phyloP scores from a whole-genome alignment of 257 asterid genomes.

The Solanum chilense region DNA sequence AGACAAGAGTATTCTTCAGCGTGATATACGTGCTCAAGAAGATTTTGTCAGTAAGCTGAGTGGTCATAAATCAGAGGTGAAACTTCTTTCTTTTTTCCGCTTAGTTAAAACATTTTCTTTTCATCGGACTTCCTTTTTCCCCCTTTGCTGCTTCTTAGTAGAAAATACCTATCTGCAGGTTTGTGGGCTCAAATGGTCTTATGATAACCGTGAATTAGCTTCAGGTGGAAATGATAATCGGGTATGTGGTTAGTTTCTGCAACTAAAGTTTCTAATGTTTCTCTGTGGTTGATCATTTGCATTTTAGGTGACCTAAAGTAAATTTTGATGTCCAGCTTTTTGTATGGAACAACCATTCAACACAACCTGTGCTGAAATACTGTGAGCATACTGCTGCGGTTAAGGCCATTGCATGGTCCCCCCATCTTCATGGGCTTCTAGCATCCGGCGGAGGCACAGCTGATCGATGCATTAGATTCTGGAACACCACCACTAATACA shows the following conservation, averaged over 20 bases:
- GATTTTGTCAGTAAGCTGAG: conserved; percentile 71
- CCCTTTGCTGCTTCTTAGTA: neutral
- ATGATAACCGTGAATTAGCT: conserved; percentile 88
- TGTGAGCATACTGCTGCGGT: conserved; percentile 98
- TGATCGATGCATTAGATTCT: conserved; percentile 89
- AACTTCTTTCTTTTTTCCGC: conserved; percentile 1
- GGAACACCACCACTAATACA: conserved; percentile 87
- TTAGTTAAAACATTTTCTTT: neutral
- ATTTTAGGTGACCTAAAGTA: neutral
- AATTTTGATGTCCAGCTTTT: conserved; percentile 42
- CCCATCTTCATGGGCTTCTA: conserved; percentile 95
- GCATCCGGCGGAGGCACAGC: conserved; percentile 99
- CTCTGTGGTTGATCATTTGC: neutral
- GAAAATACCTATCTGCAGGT: conserved; percentile 36
- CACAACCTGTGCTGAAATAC: conserved; percentile 75
- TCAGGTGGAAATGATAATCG: conserved; percentile 95
- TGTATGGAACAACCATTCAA: conserved; percentile 89
- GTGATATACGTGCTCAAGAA: conserved; percentile 67
- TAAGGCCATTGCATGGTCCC: conserved; percentile 98
- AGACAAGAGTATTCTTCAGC: conserved; percentile 87
- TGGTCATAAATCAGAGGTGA: conserved; percentile 97
- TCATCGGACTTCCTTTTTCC: neutral
- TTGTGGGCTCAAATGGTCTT: conserved; percentile 98
- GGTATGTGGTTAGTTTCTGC: conserved; percentile 26
- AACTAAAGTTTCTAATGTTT: neutral